phyloP scores from a whole-genome alignment of 2,329 filamentous ascomycete species.

The Trichoderma brevicompactum region DNA sequence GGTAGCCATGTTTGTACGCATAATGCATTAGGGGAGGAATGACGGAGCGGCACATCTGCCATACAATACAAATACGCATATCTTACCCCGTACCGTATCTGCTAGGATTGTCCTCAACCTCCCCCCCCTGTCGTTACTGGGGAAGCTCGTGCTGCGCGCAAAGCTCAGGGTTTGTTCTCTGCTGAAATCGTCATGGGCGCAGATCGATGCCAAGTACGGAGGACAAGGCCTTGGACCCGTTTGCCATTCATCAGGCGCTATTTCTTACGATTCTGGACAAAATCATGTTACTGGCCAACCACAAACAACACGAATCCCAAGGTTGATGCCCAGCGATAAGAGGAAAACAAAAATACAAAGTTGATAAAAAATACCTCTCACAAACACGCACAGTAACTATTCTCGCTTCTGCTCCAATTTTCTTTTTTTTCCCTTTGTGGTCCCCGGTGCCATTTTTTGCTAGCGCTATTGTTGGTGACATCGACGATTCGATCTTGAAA shows the following conservation, averaged over 20 bases:
- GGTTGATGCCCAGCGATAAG: background rate
- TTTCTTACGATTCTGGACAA: slow-evolving; percentile 1
- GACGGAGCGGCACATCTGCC: background rate
- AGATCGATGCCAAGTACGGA: slow-evolving; percentile 20
- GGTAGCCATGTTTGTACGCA: too few relatives aligned
- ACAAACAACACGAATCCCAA: background rate
- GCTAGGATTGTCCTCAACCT: background rate
- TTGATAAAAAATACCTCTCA: background rate
- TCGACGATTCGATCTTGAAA: slow-evolving; percentile 10
- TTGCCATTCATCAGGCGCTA: slow-evolving; percentile 10
- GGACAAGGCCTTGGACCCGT: background rate
- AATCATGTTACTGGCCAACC: background rate
- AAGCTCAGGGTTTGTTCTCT: background rate
- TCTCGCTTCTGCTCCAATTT: background rate
- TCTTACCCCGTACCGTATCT: slow-evolving; percentile 4
- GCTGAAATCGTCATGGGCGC: slow-evolving; percentile 25
- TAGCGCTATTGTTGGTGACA: slow-evolving; percentile 20
- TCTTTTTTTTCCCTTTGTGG: background rate
- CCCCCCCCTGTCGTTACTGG: slow-evolving; percentile 18
- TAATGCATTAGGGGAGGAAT: too few relatives aligned
- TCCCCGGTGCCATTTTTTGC: slow-evolving; percentile 6
- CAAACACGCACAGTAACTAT: slow-evolving; percentile 5
- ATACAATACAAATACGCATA: too few relatives aligned
- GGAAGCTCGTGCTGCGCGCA: slow-evolving; percentile 19
- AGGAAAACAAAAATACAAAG: background rate